Conservation (phyloP, 75 land plant genomes). For the Ceratopteris richardii region DNA sequence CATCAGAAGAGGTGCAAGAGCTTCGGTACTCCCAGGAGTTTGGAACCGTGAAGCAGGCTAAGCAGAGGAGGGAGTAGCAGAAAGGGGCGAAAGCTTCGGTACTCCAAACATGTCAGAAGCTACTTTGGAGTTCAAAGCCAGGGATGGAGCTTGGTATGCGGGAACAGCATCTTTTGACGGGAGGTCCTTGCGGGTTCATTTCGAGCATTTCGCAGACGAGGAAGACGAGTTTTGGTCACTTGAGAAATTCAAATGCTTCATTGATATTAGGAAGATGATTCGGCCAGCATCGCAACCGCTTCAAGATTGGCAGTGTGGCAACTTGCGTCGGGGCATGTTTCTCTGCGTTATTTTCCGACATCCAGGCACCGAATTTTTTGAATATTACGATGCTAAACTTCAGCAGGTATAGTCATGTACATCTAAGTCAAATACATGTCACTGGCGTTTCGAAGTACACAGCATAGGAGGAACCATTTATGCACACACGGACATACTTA, state of each 20-base stretch:
- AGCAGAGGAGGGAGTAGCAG: too few species aligned
- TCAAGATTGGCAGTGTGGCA: not conserved
- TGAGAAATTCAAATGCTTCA: not conserved
- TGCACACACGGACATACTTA: not conserved
- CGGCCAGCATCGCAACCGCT: conserved; percentile 1
- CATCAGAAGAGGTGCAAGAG: too few species aligned
- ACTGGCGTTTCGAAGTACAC: not conserved
- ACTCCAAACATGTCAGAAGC: too few species aligned
- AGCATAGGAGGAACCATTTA: not conserved
- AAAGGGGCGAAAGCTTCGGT: too few species aligned
- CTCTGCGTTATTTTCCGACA: not conserved
- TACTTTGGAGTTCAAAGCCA: not conserved
- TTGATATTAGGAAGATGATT: not conserved
- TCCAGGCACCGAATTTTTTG: not conserved
- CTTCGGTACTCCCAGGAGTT: too few species aligned
- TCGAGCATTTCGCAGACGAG: not conserved
- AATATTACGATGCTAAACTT: conserved; percentile 2
- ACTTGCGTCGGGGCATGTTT: not conserved
- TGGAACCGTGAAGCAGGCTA: too few species aligned
- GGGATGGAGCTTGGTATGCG: conserved; percentile 2
- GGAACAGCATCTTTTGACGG: not conserved
- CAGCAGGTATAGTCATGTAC: not conserved
- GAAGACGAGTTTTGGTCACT: not conserved
- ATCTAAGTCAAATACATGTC: not conserved
- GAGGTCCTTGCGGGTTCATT: not conserved